Base-by-base conservation (phyloP, 306 rosid species). In the Vigna trinervia region DNA sequence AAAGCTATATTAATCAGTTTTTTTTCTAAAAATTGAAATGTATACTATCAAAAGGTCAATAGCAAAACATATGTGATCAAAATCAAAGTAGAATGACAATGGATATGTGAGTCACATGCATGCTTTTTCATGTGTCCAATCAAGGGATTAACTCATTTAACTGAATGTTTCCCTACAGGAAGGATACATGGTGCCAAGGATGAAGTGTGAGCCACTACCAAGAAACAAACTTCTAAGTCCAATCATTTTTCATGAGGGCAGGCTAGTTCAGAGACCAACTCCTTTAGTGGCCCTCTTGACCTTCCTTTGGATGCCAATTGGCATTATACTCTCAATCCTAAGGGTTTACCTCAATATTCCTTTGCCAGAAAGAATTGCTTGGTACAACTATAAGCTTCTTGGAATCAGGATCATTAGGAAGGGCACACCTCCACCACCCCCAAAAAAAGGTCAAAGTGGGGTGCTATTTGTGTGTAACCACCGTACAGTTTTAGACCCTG, bases 381-480 rank as follows among this genome's bases (percentile, higher is more conserved):
- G 90, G 83, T 84, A 95, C 85, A 85, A 82, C 74, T 89, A 87
- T 19, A 92, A 90, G 79, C 78, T 92, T 5, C 81, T 90, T 0
- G 97, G 96, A 28, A 87, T 95, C 9, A 88, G 86, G 12, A 65
- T 92, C 13, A 72, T 69, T 0, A 93, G 90, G 1, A 95, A 90
- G 71, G 98, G 98, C n/a, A 89, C 71, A 30, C 96, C 95, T 60
- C 98, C 98, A 8, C 95, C 96, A 8, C 69, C 97, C 1, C 96
- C 93, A n/a, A 83, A 11, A 58, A 82, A 83, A 43, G 98, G 98
- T 5, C 88, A 89, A 23, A 80, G 88, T 14, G 98, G 98, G 1
- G 93, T 92, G 26, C 85, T 94, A 12, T 92, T 92, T 67, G 76
- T 94, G 2, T 92, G 96, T 69, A 95, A 95, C 87, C 98, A 95